A percentile compares a stretch with the other conserved stretches of the same genome.
phyloP scores from a whole-genome alignment of 768 basidiomycete genomes.

The Lentinus tigrinus region DNA sequence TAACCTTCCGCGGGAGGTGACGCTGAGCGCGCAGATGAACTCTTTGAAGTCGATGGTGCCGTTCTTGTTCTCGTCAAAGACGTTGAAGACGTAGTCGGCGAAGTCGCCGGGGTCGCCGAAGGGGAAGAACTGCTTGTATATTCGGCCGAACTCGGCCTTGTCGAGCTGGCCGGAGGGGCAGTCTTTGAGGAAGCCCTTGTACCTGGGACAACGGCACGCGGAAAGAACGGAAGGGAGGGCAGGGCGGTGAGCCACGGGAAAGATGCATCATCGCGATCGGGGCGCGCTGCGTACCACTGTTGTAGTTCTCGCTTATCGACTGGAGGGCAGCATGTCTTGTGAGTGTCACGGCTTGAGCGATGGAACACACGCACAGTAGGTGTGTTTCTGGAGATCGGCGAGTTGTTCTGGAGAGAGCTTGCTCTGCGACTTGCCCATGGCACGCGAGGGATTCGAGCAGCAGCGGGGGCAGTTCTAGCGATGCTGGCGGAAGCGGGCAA shows the following conservation, averaged over 20 bases:
- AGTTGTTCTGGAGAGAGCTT: constrained; percentile 95
- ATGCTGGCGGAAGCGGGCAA: background rate
- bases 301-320: constrained; percentile 97
- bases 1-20: constrained; percentile 88
- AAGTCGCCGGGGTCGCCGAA: constrained; percentile 97
- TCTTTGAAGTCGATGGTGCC: constrained; percentile 99
- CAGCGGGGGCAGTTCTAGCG: too few relatives aligned
- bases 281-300: constrained; percentile 65
- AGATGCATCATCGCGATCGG: constrained; percentile 7
- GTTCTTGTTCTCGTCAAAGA: constrained; percentile 93
- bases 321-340: constrained; percentile 32
- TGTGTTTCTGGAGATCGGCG: constrained; percentile 93
- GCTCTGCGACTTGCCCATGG: constrained; percentile 96
- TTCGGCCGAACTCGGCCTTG: constrained; percentile 92
- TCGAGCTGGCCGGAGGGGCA: constrained; percentile 96
- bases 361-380: constrained; percentile 70
- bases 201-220: constrained; percentile 50
- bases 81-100: constrained; percentile 98
- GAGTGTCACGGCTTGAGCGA: constrained; percentile 19
- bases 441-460: background rate
- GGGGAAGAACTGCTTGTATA: constrained; percentile 99
- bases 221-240: constrained; percentile 2
- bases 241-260: constrained; percentile 12
- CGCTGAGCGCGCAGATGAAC: constrained; percentile 96
- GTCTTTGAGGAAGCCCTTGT: constrained; percentile 99